Evolutionary conservation across 345 rosid species (phyloP).

Genomic region (Rhodomyrtus tomentosa): DNA sequence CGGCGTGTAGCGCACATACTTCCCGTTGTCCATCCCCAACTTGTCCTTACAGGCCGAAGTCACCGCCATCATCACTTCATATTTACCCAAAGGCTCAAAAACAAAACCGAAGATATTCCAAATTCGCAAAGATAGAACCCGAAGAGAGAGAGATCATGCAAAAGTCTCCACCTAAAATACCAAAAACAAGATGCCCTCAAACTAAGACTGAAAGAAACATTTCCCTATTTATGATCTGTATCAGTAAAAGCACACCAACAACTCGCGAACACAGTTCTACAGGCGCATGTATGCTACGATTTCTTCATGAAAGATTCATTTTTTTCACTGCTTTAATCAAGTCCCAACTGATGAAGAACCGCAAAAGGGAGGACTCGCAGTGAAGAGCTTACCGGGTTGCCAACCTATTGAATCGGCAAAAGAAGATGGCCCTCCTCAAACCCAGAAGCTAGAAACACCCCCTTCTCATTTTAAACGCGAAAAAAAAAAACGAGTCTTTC

Average conservation of each 20-base stretch:
- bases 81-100: not conserved
- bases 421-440: not conserved
- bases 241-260: not conserved
- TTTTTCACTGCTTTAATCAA: not conserved
- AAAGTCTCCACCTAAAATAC: not conserved
- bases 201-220: not conserved
- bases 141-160: not conserved
- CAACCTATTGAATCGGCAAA: not conserved
- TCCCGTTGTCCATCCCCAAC: slow-evolving; percentile 52
- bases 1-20: slow-evolving; percentile 69
- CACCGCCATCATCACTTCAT: slow-evolving; percentile 47
- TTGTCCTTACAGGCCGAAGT: slow-evolving; percentile 46
- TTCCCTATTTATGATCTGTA: not conserved
- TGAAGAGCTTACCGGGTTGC: not conserved
- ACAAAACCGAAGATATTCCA: not conserved
- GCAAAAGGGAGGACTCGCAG: not conserved
- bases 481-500: not conserved
- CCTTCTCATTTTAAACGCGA: not conserved
- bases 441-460: not conserved
- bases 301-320: not conserved
- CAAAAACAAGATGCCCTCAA: not conserved
- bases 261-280: not conserved
- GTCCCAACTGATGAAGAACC: not conserved
- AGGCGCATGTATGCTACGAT: not conserved
- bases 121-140: not conserved